A percentile compares a stretch with the other conserved stretches of the same genome.
phyloP scores from a whole-genome alignment of 176 grass and related monocot genomes.

The Oryza meridionalis region DNA sequence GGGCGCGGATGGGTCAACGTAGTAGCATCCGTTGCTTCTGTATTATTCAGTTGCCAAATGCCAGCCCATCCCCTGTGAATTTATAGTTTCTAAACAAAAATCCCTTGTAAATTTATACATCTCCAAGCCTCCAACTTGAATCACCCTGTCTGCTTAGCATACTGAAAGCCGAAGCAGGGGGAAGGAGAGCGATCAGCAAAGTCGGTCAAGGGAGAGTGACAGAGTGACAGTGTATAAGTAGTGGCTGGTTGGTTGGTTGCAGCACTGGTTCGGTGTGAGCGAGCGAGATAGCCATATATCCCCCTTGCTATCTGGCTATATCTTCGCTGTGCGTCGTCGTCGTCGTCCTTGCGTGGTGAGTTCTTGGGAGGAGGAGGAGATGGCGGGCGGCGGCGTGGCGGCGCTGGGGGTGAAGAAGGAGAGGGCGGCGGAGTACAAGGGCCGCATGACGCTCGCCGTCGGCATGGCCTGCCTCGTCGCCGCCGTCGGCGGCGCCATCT shows the following conservation, averaged over 20 bases:
- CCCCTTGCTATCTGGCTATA: too few species aligned
- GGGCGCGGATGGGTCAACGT: not conserved
- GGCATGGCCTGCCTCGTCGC: conserved; percentile 80
- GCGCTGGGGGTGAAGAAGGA: conserved; percentile 78
- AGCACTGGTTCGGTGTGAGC: conserved; percentile 37
- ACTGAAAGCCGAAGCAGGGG: too few species aligned
- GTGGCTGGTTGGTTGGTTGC: conserved; percentile 25
- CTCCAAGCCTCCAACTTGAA: too few species aligned
- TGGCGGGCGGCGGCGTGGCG: conserved; percentile 63
- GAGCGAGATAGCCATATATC: not conserved
- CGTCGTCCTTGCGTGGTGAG: not conserved
- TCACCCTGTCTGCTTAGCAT: too few species aligned
- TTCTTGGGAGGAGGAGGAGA: not conserved
- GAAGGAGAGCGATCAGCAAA: not conserved
- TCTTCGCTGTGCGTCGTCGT: not conserved
- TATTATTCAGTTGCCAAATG: not conserved
- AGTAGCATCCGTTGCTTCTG: too few species aligned
- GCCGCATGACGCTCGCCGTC: conserved; percentile 80
- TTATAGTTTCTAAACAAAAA: not conserved
- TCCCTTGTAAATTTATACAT: not conserved
- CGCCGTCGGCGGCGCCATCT: conserved; percentile 88
- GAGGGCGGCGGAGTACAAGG: conserved; percentile 83
- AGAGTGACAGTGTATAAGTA: not conserved
- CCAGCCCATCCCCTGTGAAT: not conserved
- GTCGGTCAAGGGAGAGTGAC: not conserved